Conservation (phyloP, 2,329 filamentous ascomycete genomes). For the Aspergillus neoniger region DNA sequence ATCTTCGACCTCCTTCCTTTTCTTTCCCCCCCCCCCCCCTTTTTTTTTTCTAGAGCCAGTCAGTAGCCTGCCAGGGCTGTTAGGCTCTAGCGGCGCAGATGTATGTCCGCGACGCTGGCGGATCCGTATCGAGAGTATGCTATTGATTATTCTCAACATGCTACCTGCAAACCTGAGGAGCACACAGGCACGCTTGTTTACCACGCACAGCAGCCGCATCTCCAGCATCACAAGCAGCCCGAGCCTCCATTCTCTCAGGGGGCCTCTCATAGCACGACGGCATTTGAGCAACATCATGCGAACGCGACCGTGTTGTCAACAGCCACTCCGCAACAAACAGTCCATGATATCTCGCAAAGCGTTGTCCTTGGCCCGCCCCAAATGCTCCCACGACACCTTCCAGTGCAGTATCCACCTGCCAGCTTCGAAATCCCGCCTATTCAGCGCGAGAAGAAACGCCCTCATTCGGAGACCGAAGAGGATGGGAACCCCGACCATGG, state of each 20-base stretch:
- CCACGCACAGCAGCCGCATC: conserved; percentile 51
- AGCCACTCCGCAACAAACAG: conserved; percentile 31
- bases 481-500: conserved; percentile 28
- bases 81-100: conserved; percentile 74
- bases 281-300: conserved; percentile 44
- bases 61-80: conserved; percentile 65
- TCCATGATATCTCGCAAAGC: conserved; percentile 36
- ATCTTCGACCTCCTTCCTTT: not conserved
- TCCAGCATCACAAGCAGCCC: conserved; percentile 37
- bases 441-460: conserved; percentile 38
- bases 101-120: conserved; percentile 70
- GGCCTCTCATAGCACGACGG: conserved; percentile 33
- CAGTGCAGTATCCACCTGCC: conserved; percentile 37
- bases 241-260: conserved; percentile 37
- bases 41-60: conserved; percentile 10
- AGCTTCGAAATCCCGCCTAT: conserved; percentile 36
- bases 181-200: conserved; percentile 66
- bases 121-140: conserved; percentile 75
- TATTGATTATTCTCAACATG: conserved; percentile 73
- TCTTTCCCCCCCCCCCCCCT: not conserved
- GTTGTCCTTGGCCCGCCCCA: conserved; percentile 36
- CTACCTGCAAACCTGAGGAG: conserved; percentile 65
- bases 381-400: conserved; percentile 37
- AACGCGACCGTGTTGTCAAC: conserved; percentile 39
- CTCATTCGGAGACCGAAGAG: conserved; percentile 34